Evolutionary conservation across 129 eudicot species (phyloP).

Genomic region (Flaveria brownii): DNA sequence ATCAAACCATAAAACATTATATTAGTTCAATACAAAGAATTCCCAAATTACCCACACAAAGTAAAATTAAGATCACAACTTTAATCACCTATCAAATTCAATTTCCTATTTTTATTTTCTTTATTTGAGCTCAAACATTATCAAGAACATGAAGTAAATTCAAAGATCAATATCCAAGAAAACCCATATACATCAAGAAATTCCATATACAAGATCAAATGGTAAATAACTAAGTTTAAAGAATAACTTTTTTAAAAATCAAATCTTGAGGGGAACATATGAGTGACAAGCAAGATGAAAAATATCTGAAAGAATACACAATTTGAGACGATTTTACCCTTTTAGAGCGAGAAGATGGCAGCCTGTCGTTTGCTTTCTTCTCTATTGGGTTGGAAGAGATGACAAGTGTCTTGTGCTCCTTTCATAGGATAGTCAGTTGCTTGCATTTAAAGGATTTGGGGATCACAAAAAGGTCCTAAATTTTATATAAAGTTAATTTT

Average conservation of each 20-base stretch:
- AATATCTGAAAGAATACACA: slow-evolving; percentile 6
- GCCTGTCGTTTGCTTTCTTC: slow-evolving; percentile 41
- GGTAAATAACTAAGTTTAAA: not conserved
- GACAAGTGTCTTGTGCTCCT: slow-evolving; percentile 60
- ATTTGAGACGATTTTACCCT: slow-evolving; percentile 50
- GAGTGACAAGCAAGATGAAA: slow-evolving; percentile 12
- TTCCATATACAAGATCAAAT: slow-evolving; percentile 24
- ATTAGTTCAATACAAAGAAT: slow-evolving; percentile 7
- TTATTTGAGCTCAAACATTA: slow-evolving; percentile 21
- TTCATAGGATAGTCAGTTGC: slow-evolving; percentile 19
- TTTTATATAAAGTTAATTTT: not conserved
- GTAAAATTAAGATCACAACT: slow-evolving; percentile 20
- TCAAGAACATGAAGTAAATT: slow-evolving; percentile 15
- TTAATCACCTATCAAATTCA: slow-evolving; percentile 2
- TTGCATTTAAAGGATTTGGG: slow-evolving; percentile 31
- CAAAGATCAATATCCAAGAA: slow-evolving; percentile 14
- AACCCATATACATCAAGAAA: slow-evolving; percentile 24
- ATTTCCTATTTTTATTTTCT: not conserved
- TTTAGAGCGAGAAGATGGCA: slow-evolving; percentile 33
- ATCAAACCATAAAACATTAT: slow-evolving; percentile 11
- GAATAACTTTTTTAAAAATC: not conserved
- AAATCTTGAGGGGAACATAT: slow-evolving; percentile 18
- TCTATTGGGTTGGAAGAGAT: slow-evolving; percentile 42
- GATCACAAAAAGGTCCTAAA: slow-evolving; percentile 11
- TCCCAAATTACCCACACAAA: slow-evolving; percentile 35